Base-by-base conservation (phyloP, 441 rosid species). In the Oxalis stricta region DNA sequence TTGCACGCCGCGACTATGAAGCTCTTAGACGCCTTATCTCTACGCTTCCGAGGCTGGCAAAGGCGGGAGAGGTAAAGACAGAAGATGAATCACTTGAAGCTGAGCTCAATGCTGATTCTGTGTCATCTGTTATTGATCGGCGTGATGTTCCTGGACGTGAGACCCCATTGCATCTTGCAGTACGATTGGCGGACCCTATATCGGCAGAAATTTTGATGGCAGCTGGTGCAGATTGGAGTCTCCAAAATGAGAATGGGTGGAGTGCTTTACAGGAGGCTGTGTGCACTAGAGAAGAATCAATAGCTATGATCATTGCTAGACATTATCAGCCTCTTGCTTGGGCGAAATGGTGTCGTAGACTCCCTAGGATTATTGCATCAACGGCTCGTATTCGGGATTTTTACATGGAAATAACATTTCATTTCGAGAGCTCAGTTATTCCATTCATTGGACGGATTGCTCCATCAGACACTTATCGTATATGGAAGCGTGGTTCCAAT, bases 341-440 rank as follows among this genome's bases (percentile, higher is more conserved):
- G 97, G 56, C 65, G 31, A 89, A 82, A 65, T 89, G 92, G 91
- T 77, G 95, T 34, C 84, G 92, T 46, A 77, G 94, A 6, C 66
- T 89, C 4, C 97, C 97, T 1, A 71, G 81, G 10, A 53, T 82
- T 17, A 71, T 78, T 38, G 79, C 82, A 2, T 81, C 64, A 5
- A 66, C 85, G 12, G 73, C 78, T 30, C 60, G 96, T 16, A 89
- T 85, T 92, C 77, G 82, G 6, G 97, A 89, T 57, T 89, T 89
- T 68, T 84, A 89, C 66, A 82, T 82, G 95, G 97, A 89, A 65
- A 80, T 89, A 4, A 75, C 94, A 2, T 89, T 89, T 53, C 92
- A 80, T 38, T 89, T 89, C 51, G 96, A 89, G 62, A 85, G 96
- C 67, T 89, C 96, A 2, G 92, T 89, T 20, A 85, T 89, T 34